phyloP scores from a whole-genome alignment of 2,329 filamentous ascomycete genomes.

The Fusarium scirpi region DNA sequence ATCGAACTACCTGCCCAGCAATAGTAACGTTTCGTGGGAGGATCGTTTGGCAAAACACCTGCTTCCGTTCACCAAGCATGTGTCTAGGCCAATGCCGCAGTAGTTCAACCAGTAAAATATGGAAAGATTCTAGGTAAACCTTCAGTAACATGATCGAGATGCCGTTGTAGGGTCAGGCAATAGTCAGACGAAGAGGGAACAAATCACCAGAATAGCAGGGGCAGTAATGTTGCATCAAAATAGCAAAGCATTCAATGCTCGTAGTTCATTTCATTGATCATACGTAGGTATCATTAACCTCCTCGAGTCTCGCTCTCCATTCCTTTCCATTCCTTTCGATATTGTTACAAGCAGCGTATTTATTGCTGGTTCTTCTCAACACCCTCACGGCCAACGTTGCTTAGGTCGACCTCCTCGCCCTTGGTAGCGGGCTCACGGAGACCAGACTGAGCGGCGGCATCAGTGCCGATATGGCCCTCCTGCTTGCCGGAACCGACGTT shows the following conservation, averaged over 20 bases:
- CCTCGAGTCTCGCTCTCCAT: not conserved
- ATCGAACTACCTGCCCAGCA: not conserved
- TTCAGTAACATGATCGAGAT: not conserved
- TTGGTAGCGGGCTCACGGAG: conserved; percentile 71
- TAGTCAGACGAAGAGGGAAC: not conserved
- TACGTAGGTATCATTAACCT: conserved; percentile 30
- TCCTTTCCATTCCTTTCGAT: not conserved
- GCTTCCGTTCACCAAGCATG: not conserved
- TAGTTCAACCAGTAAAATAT: not conserved
- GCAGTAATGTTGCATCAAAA: not conserved
- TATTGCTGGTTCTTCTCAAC: conserved; percentile 35
- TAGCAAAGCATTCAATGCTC: conserved; percentile 3
- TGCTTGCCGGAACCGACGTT: conserved; percentile 74
- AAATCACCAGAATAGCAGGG: not conserved
- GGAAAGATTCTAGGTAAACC: not conserved
- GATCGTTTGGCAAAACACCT: not conserved
- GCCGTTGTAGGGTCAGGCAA: not conserved
- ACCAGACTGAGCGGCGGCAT: conserved; percentile 61
- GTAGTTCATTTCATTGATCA: conserved; percentile 19
- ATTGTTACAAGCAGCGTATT: conserved; percentile 3
- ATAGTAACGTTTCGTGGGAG: no score
- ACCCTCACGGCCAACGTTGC: conserved; percentile 72
- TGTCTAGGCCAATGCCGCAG: not conserved
- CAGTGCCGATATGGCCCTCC: conserved; percentile 66
- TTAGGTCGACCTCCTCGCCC: conserved; percentile 66